Conservation (phyloP, 176 grass and related monocot species). For the Triticum turgidum region DNA sequence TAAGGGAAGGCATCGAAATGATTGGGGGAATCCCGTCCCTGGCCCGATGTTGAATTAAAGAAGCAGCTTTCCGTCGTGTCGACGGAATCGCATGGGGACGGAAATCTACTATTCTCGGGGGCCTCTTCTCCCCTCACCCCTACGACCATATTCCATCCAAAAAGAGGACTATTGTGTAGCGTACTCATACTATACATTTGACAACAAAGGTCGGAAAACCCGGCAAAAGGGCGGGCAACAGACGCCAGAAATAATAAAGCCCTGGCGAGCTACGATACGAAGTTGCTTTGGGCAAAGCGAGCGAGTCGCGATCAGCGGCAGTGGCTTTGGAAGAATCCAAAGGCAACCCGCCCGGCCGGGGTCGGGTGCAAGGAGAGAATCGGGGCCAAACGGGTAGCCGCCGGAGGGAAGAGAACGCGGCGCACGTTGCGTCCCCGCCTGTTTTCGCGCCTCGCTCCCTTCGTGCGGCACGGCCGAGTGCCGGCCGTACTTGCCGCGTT, state of each 20-base stretch:
- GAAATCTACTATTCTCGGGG: neutral
- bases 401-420: constrained; percentile 25
- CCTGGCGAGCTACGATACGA: neutral
- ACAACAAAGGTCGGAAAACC: constrained; percentile 20
- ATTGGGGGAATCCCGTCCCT: constrained; percentile 38
- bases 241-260: constrained; percentile 37
- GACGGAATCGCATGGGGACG: constrained; percentile 23
- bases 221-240: constrained; percentile 22
- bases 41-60: constrained; percentile 25
- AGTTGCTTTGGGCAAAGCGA: constrained; percentile 36
- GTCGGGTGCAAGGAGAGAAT: constrained; percentile 1
- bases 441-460: neutral
- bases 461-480: neutral
- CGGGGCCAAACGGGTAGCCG: constrained; percentile 22
- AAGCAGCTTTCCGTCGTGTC: constrained; percentile 32
- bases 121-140: neutral
- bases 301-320: neutral
- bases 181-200: neutral
- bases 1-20: constrained; percentile 31
- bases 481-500: neutral
- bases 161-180: constrained; percentile 34
- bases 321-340: constrained; percentile 57
- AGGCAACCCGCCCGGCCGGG: constrained; percentile 13
- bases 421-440: neutral
- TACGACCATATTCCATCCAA: neutral